Percentiles rank a stretch among this genome's conserved stretches.
Conservation (phyloP, 148 eudicot genomes). For the Diospyros lotus region DNA sequence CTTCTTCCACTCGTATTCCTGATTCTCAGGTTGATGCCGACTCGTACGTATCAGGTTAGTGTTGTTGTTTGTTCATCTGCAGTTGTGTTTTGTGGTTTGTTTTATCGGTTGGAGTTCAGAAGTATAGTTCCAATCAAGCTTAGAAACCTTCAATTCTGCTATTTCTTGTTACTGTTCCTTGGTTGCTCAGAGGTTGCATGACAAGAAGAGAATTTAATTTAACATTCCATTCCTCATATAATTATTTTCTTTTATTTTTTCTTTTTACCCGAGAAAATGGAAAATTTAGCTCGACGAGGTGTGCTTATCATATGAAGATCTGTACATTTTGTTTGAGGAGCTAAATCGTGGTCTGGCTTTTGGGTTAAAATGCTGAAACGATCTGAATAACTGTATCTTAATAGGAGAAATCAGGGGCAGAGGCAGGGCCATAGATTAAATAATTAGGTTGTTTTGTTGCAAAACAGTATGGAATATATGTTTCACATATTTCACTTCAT, state of each 20-base stretch:
- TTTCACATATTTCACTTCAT: no score
- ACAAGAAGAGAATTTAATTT: not conserved
- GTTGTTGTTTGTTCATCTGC: not conserved
- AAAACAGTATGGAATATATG: no score
- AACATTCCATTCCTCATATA: not conserved
- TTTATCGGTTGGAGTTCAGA: not conserved
- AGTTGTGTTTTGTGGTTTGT: not conserved
- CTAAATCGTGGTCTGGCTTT: not conserved
- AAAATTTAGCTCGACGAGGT: no score
- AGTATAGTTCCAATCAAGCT: not conserved
- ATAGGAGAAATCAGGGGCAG: not conserved
- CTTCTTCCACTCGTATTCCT: not conserved
- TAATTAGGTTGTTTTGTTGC: no score
- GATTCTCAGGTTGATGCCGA: not conserved
- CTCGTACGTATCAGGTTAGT: constrained; percentile 7
- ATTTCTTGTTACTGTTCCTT: not conserved
- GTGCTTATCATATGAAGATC: no score
- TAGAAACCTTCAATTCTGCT: not conserved
- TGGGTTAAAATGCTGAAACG: not conserved
- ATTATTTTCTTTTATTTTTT: not conserved
- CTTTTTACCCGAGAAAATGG: not conserved
- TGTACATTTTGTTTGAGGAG: not conserved
- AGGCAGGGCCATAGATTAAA: not conserved
- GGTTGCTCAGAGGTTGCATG: not conserved
- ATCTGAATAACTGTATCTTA: not conserved